phyloP scores from a whole-genome alignment of 257 asterid genomes.

The Fraxinus quadrangulata region DNA sequence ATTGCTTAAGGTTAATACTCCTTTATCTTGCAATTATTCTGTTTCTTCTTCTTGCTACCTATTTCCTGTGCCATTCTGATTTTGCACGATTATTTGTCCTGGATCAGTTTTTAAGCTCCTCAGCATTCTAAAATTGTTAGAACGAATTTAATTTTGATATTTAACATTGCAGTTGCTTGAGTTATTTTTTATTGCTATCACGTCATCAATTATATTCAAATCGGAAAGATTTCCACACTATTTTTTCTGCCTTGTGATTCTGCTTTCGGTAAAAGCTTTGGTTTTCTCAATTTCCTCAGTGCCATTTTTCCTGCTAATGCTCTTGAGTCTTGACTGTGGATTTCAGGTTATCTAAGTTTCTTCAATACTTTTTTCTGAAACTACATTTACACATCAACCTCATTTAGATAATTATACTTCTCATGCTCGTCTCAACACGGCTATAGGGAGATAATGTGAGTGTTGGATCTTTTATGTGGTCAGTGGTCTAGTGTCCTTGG shows the following conservation, averaged over 20 bases:
- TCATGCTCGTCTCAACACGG: background rate
- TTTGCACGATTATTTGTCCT: background rate
- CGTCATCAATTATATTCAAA: background rate
- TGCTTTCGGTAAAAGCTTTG: background rate
- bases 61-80: background rate
- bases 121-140: background rate
- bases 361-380: background rate
- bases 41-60: slow-evolving; percentile 7
- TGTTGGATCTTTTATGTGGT: background rate
- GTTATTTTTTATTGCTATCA: background rate
- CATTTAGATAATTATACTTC: background rate
- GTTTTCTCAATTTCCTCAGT: background rate
- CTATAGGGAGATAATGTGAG: background rate
- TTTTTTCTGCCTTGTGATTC: background rate
- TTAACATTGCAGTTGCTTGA: background rate
- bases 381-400: background rate
- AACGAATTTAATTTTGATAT: background rate
- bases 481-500: background rate
- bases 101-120: background rate
- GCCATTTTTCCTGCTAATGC: background rate
- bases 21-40: background rate
- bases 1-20: background rate
- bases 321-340: background rate
- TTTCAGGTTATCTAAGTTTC: background rate
- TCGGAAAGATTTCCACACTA: background rate